Evolutionary conservation across 805 yeast species (phyloP).

Genomic region (Hanseniaspora guilliermondii): DNA sequence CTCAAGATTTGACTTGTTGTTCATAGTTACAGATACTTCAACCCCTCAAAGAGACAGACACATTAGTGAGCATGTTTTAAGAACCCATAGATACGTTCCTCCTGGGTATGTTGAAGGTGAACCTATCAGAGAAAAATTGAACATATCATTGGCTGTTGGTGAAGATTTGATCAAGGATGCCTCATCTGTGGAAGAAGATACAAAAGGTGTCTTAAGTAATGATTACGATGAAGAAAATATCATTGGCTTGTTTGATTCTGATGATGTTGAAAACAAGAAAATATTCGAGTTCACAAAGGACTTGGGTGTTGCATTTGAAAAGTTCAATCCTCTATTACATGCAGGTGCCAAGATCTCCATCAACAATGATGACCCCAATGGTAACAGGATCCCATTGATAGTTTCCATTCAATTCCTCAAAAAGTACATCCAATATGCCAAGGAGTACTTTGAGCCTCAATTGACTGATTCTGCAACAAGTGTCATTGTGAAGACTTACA

Average conservation of each 20-base stretch:
- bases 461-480: slow-evolving; percentile 66
- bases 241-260: slow-evolving; percentile 21
- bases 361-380: slow-evolving; percentile 27
- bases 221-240: slow-evolving; percentile 32
- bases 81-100: slow-evolving; percentile 83
- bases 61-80: slow-evolving; percentile 85
- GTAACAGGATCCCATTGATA: slow-evolving; percentile 33
- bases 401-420: slow-evolving; percentile 75
- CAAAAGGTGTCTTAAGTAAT: slow-evolving; percentile 33
- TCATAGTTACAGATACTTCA: slow-evolving; percentile 92
- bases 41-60: slow-evolving; percentile 71
- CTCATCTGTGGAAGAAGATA: slow-evolving; percentile 14
- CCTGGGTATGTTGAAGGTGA: slow-evolving; percentile 86
- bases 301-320: slow-evolving; percentile 48
- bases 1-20: slow-evolving; percentile 90
- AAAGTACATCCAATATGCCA: slow-evolving; percentile 88
- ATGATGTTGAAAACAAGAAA: slow-evolving; percentile 9
- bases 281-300: slow-evolving; percentile 12
- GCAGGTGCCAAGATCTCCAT: slow-evolving; percentile 52
- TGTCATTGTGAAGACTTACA: slow-evolving; percentile 66
- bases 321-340: slow-evolving; percentile 69
- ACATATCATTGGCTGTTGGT: slow-evolving; percentile 71
- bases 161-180: slow-evolving; percentile 31
- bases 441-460: slow-evolving; percentile 71
- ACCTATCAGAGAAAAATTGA: slow-evolving; percentile 70